Percentiles rank a stretch among this genome's conserved stretches.
phyloP scores from a whole-genome alignment of 495 filamentous ascomycete genomes.

The Penicillium daleae region DNA sequence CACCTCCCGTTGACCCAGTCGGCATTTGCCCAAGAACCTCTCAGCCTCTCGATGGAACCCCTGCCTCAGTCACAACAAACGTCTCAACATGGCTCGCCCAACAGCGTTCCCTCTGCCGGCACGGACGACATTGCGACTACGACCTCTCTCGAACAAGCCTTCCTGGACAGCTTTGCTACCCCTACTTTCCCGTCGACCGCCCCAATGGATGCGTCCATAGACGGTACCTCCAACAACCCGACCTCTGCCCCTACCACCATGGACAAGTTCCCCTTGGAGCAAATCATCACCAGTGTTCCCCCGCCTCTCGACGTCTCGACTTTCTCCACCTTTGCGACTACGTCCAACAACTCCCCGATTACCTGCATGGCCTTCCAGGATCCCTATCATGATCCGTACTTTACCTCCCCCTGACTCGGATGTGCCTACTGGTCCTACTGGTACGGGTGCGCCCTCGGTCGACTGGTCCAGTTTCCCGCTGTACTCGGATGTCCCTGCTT shows the following conservation, averaged over 20 bases:
- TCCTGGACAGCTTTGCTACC: conserved; percentile 56
- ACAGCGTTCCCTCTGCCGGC: conserved; percentile 56
- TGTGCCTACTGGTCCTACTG: conserved; percentile 66
- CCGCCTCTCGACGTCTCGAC: conserved; percentile 44
- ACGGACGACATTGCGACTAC: conserved; percentile 62
- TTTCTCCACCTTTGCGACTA: conserved; percentile 40
- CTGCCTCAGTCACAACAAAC: conserved; percentile 26
- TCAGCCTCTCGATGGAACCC: conserved; percentile 29
- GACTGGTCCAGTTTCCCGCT: conserved; percentile 78
- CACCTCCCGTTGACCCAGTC: conserved; percentile 59
- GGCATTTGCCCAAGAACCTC: conserved; percentile 43
- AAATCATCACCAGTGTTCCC: conserved; percentile 43
- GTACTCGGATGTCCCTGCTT: conserved; percentile 60
- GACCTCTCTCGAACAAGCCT: conserved; percentile 64
- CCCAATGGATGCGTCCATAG: conserved; percentile 42
- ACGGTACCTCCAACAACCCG: conserved; percentile 22
- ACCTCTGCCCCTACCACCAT: conserved; percentile 34
- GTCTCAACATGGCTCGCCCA: conserved; percentile 74
- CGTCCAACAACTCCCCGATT: conserved; percentile 42
- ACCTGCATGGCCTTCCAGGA: conserved; percentile 51
- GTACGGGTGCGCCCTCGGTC: conserved; percentile 63
- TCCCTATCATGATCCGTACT: conserved; percentile 45
- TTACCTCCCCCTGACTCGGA: conserved; percentile 64
- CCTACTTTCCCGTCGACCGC: conserved; percentile 40
- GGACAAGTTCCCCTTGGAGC: conserved; percentile 42